Percentiles rank a stretch among this genome's conserved stretches.
phyloP scores from a whole-genome alignment of 1,284 basidiomycete species.

The Heliocybe sulcata region DNA sequence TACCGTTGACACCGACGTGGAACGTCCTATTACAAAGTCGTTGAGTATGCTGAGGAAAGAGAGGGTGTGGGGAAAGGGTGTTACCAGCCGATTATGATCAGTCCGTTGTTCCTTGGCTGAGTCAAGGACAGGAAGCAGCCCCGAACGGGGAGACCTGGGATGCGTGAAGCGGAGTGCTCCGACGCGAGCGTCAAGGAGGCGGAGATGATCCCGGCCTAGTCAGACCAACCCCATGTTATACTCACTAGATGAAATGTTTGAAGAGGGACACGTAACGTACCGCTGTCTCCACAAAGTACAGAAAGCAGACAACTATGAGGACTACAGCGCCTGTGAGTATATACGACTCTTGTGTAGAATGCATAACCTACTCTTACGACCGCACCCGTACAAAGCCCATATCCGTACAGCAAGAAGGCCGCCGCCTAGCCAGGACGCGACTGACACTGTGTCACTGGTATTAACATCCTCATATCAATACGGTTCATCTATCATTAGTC shows the following conservation, averaged over 20 bases:
- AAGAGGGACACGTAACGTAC: not conserved
- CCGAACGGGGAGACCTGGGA: not conserved
- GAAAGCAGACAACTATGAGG: not conserved
- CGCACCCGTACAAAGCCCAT: conserved; percentile 1
- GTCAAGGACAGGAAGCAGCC: not conserved
- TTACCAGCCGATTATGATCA: not conserved
- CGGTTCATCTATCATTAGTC: not conserved
- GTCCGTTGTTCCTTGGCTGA: not conserved
- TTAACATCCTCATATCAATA: not conserved
- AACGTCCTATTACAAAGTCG: not conserved
- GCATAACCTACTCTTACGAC: not conserved
- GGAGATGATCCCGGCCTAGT: not conserved
- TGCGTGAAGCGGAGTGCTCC: not conserved
- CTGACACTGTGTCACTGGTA: not conserved
- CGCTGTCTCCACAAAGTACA: not conserved
- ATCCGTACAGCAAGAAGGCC: not conserved
- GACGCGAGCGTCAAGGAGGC: not conserved
- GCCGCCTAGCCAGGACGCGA: not conserved
- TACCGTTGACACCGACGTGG: conserved; percentile 1
- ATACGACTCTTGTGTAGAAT: no score
- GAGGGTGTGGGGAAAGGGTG: not conserved
- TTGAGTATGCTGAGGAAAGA: no score
- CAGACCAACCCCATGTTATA: not conserved
- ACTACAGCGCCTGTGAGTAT: not conserved
- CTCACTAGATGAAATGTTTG: not conserved